Conservation (phyloP, 1,284 basidiomycete genomes). For the Polyporus tsugae region DNA sequence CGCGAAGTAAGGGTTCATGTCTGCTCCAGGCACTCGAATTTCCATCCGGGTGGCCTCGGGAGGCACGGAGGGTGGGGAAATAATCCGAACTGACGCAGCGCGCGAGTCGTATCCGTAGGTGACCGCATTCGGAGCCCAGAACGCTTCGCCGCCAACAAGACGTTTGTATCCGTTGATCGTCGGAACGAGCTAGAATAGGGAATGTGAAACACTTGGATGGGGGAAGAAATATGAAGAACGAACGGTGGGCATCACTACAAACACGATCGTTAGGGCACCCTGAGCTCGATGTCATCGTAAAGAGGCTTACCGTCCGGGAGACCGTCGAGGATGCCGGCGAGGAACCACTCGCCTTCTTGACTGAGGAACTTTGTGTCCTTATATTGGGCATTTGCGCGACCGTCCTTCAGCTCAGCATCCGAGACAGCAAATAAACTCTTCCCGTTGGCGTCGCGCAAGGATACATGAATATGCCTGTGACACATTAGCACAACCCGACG, state of each 20-base stretch:
- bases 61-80: conserved; percentile 88
- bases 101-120: conserved; percentile 97
- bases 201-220: not conserved
- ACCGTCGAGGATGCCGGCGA: conserved; percentile 91
- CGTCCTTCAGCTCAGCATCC: conserved; percentile 65
- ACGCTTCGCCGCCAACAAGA: conserved; percentile 92
- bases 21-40: conserved; percentile 94
- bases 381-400: conserved; percentile 73
- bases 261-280: conserved; percentile 60
- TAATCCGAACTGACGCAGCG: conserved; percentile 89
- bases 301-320: conserved; percentile 79
- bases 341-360: conserved; percentile 88
- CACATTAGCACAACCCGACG: not conserved
- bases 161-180: conserved; percentile 99
- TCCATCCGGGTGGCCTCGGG: conserved; percentile 88
- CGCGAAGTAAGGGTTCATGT: conserved; percentile 93
- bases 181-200: conserved; percentile 75
- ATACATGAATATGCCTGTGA: conserved; percentile 90
- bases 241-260: conserved; percentile 41
- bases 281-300: not conserved
- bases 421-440: conserved; percentile 83
- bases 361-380: conserved; percentile 89
- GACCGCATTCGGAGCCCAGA: conserved; percentile 94
- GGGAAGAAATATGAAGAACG: not conserved
- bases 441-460: conserved; percentile 75